A percentile compares a stretch with the other conserved stretches of the same genome.
phyloP scores from a whole-genome alignment of 805 yeast species.

The Phaffomyces opuntiae region DNA sequence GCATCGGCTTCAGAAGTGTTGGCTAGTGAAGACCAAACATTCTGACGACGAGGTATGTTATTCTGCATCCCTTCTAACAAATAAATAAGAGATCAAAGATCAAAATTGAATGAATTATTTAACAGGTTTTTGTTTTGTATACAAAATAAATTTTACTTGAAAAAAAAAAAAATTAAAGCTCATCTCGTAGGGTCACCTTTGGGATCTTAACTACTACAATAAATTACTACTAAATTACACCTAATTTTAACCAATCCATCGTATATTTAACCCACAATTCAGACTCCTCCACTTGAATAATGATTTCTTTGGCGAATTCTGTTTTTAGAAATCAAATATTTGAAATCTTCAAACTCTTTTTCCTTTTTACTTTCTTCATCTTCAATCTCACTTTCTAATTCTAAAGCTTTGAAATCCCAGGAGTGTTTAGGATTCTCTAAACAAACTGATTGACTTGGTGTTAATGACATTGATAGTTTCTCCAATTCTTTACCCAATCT shows the following conservation, averaged over 20 bases:
- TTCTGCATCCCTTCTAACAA: too few species aligned
- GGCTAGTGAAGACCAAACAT: too few species aligned
- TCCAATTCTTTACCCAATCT: background rate
- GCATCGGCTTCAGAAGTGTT: background rate
- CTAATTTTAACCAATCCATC: too few species aligned
- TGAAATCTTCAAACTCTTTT: background rate
- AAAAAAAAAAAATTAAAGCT: background rate
- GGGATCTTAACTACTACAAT: background rate
- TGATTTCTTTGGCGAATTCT: conserved; percentile 1
- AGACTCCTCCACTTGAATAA: background rate
- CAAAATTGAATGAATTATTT: too few species aligned
- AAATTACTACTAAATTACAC: too few species aligned
- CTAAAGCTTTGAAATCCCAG: background rate
- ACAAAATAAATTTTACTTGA: background rate
- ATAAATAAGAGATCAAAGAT: too few species aligned
- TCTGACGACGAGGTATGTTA: too few species aligned
- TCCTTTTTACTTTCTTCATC: background rate
- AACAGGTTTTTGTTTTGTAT: too few species aligned
- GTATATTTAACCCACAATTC: background rate
- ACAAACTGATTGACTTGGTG: background rate
- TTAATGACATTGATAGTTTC: background rate
- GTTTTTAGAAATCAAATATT: background rate
- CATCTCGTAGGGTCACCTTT: conserved; percentile 8
- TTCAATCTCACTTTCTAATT: background rate
- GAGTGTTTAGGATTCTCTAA: too few species aligned